Conservation (phyloP, 768 basidiomycete genomes). For the Mycena rebaudengoi region DNA sequence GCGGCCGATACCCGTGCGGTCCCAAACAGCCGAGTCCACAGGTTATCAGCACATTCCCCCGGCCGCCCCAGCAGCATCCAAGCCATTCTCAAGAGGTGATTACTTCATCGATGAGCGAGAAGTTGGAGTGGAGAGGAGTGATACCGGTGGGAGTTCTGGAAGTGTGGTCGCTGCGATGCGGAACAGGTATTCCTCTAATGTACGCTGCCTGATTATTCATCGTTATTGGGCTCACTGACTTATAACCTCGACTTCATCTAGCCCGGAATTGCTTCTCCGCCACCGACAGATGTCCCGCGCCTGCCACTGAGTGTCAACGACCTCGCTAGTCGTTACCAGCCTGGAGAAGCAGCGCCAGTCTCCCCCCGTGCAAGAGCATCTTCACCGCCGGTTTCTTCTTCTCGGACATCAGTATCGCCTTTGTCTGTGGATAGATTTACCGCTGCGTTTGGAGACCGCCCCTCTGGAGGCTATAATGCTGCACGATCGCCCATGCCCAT, state of each 20-base stretch:
- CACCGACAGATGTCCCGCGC: slow-evolving; percentile 68
- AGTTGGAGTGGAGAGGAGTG: slow-evolving; percentile 57
- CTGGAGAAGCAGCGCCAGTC: slow-evolving; percentile 46
- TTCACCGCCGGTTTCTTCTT: slow-evolving; percentile 42
- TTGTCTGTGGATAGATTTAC: slow-evolving; percentile 28
- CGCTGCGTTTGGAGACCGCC: slow-evolving; percentile 27
- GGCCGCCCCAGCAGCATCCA: neutral
- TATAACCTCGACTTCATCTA: slow-evolving; percentile 31
- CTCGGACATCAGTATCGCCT: slow-evolving; percentile 29
- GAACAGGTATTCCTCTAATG: slow-evolving; percentile 65
- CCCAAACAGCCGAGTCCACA: slow-evolving; percentile 21
- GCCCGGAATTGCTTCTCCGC: slow-evolving; percentile 62
- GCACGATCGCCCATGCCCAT: slow-evolving; percentile 18
- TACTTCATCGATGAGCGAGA: slow-evolving; percentile 39
- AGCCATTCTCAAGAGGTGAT: slow-evolving; percentile 25
- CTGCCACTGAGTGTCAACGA: slow-evolving; percentile 70
- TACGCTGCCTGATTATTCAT: slow-evolving; percentile 52
- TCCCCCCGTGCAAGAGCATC: slow-evolving; percentile 48
- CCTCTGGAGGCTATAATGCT: slow-evolving; percentile 17
- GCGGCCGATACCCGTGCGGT: slow-evolving; percentile 25
- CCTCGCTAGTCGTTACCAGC: slow-evolving; percentile 70
- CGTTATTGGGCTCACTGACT: neutral
- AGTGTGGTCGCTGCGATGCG: slow-evolving; percentile 77
- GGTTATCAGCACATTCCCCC: slow-evolving; percentile 17
- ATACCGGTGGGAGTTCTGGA: slow-evolving; percentile 61